Conservation (phyloP, 768 basidiomycete species). For the Leccinum rimulosum region DNA sequence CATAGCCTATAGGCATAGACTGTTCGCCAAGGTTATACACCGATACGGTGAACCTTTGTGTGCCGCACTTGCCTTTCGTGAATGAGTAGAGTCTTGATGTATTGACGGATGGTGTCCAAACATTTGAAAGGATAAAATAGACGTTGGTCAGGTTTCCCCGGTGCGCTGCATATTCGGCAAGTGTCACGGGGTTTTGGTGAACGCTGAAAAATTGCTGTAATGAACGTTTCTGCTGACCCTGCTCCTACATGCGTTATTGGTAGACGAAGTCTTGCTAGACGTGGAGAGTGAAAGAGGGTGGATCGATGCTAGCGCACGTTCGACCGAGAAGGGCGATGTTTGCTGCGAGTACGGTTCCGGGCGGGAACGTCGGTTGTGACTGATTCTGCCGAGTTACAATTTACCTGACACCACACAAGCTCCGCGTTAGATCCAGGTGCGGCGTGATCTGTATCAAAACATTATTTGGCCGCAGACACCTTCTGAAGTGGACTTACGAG, state of each 20-base stretch:
- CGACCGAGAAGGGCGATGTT: background rate
- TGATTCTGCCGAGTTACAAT: conserved; percentile 11
- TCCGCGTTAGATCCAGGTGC: conserved; percentile 94
- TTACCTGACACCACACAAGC: conserved; percentile 86
- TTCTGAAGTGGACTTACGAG: conserved; percentile 48
- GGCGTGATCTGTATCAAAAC: conserved; percentile 64
- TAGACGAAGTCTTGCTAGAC: too few relatives aligned
- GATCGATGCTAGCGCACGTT: too few relatives aligned
- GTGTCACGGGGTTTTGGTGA: conserved; percentile 56
- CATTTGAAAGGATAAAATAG: conserved; percentile 97
- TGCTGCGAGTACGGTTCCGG: background rate
- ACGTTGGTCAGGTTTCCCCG: conserved; percentile 84
- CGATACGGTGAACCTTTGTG: background rate
- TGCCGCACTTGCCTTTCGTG: conserved; percentile 67
- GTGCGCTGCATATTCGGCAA: conserved; percentile 94
- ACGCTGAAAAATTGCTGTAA: conserved; percentile 1
- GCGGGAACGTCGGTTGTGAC: background rate
- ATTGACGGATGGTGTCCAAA: conserved; percentile 97
- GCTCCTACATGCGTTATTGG: conserved; percentile 44
- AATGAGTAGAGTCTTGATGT: conserved; percentile 94
- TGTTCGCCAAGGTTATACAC: conserved; percentile 27
- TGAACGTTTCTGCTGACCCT: conserved; percentile 34
- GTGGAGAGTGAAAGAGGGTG: too few relatives aligned
- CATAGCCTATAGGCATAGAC: conserved; percentile 63
- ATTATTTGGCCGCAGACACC: conserved; percentile 1